Conservation (phyloP, 2,329 filamentous ascomycete genomes). For the Penicillium fuscoglaucum region DNA sequence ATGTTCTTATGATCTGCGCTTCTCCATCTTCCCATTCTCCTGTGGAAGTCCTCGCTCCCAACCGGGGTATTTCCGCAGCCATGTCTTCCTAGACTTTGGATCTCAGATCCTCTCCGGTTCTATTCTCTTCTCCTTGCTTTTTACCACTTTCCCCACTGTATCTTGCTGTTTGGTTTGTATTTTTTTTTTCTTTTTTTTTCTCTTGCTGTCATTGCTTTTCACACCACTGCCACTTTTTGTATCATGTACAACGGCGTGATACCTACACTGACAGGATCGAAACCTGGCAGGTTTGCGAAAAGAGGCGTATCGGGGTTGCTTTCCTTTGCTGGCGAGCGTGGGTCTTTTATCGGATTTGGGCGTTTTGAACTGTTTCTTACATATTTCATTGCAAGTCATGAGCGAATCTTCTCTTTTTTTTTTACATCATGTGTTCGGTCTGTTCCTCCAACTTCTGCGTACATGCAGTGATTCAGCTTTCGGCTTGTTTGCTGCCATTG, state of each 20-base stretch:
- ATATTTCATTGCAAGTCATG: constrained; percentile 2
- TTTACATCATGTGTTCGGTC: background rate
- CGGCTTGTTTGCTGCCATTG: background rate
- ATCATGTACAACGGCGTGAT: constrained; percentile 20
- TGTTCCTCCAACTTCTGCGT: background rate
- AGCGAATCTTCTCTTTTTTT: constrained; percentile 7
- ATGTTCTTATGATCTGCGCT: constrained; percentile 23
- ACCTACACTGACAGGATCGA: constrained; percentile 3
- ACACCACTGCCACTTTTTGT: constrained; percentile 14
- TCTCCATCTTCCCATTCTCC: constrained; percentile 14
- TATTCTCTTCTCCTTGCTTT: constrained; percentile 3
- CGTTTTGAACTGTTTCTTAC: background rate
- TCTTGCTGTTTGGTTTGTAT: background rate
- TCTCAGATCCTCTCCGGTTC: constrained; percentile 7
- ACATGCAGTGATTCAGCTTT: background rate
- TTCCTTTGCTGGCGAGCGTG: constrained; percentile 5
- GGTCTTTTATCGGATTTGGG: constrained; percentile 1
- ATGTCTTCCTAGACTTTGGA: constrained; percentile 25
- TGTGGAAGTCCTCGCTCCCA: constrained; percentile 1
- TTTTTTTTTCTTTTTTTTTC: background rate
- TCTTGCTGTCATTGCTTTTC: constrained; percentile 1
- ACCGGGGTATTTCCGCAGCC: constrained; percentile 5
- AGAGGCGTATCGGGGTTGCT: constrained; percentile 16
- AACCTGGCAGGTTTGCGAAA: constrained; percentile 13
- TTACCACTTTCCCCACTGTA: background rate